phyloP scores from a whole-genome alignment of 176 grass and related monocot genomes.

The Bonia amplexicaulis region DNA sequence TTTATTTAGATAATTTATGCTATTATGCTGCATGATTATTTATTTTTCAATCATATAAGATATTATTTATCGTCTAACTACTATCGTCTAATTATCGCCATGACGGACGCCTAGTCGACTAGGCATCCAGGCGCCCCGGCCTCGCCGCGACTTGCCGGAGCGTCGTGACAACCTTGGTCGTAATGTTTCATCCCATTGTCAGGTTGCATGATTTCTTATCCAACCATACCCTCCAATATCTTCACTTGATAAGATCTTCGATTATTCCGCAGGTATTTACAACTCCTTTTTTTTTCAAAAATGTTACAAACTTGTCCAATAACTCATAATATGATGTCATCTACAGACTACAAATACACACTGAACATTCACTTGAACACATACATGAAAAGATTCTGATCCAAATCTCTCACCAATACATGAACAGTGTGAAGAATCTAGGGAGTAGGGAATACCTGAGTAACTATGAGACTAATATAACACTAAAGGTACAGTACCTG shows the following conservation, averaged over 20 bases:
- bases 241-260: conserved; percentile 4
- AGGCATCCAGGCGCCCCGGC: too few relatives aligned
- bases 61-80: too few relatives aligned
- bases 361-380: conserved; percentile 17
- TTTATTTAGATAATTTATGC: too few relatives aligned
- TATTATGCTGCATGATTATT: too few relatives aligned
- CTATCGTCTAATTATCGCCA: too few relatives aligned
- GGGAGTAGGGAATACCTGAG: conserved; percentile 12
- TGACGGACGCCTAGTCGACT: too few relatives aligned
- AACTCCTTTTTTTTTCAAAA: conserved; percentile 30
- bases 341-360: conserved; percentile 30
- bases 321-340: conserved; percentile 7
- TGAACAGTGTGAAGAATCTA: conserved; percentile 31
- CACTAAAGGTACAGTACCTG: conserved; percentile 14
- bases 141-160: too few relatives aligned
- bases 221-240: neutral
- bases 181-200: neutral
- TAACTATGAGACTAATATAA: conserved; percentile 17
- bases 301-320: conserved; percentile 24
- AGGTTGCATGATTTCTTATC: neutral
- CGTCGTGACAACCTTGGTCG: too few relatives aligned
- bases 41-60: too few relatives aligned
- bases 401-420: conserved; percentile 16
- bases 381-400: conserved; percentile 1
- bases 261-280: conserved; percentile 33